phyloP scores from a whole-genome alignment of 2,329 filamentous ascomycete species.

The Trichoderma simmonsii region DNA sequence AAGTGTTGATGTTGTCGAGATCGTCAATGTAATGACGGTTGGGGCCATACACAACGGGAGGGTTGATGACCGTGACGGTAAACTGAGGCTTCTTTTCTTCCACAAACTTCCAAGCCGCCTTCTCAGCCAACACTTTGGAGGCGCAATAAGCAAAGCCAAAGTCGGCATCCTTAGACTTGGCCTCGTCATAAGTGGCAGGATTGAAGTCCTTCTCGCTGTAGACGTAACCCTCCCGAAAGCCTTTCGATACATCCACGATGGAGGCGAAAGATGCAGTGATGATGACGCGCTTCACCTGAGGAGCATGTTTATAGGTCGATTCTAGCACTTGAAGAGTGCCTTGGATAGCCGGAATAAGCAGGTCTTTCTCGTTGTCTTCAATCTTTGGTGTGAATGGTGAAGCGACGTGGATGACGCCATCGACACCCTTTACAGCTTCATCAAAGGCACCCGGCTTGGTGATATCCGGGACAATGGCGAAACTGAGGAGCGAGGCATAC shows the following conservation, averaged over 20 bases:
- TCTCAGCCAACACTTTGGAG: conserved; percentile 29
- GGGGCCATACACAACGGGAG: conserved; percentile 30
- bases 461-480: conserved; percentile 3
- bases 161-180: conserved; percentile 17
- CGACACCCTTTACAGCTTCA: neutral
- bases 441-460: neutral
- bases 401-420: conserved; percentile 2
- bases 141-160: conserved; percentile 19
- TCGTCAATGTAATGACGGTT: conserved; percentile 18
- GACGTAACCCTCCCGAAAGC: conserved; percentile 14
- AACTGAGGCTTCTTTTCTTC: conserved; percentile 27
- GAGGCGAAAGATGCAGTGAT: conserved; percentile 46
- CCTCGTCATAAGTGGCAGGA: conserved; percentile 36
- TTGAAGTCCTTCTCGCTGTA: conserved; percentile 46
- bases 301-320: conserved; percentile 1
- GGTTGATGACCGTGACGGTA: conserved; percentile 26
- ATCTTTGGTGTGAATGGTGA: neutral
- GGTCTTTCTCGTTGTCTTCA: conserved; percentile 5
- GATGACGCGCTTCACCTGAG: conserved; percentile 39
- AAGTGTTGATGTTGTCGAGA: conserved; percentile 25
- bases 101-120: conserved; percentile 30
- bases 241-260: conserved; percentile 33
- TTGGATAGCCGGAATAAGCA: conserved; percentile 11
- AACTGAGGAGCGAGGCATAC: conserved; percentile 2
- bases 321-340: neutral